Evolutionary conservation across 306 rosid species (phyloP).

Genomic region (Corylus americana): DNA sequence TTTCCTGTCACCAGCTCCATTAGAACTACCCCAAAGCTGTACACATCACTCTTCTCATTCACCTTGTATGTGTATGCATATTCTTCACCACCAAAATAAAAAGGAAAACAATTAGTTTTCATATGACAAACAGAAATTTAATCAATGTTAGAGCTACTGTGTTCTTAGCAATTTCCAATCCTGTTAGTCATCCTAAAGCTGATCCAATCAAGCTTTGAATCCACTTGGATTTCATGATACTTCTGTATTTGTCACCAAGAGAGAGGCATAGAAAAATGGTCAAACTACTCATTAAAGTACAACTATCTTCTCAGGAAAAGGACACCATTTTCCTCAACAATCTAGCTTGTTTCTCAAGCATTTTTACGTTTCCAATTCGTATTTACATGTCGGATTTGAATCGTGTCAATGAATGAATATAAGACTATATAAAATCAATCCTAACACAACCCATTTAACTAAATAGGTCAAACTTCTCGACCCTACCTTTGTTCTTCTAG

Average conservation of each 20-base stretch:
- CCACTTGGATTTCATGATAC: not conserved
- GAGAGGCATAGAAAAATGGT: no score
- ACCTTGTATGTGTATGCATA: constrained; percentile 79
- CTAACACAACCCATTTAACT: no score
- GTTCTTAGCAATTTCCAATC: not conserved
- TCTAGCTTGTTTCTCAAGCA: not conserved
- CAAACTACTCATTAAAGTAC: no score
- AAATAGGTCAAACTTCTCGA: no score
- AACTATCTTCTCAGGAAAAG: not conserved
- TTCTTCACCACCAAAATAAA: constrained; percentile 46
- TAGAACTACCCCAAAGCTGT: constrained; percentile 85
- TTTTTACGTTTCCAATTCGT: not conserved
- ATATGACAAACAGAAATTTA: not conserved
- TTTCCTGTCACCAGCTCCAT: constrained; percentile 85
- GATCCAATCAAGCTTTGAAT: not conserved
- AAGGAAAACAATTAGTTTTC: constrained; percentile 26
- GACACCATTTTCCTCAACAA: not conserved
- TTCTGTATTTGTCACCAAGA: no score
- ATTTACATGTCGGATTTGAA: no score
- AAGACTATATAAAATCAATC: no score
- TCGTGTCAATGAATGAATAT: no score
- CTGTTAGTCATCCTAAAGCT: constrained; percentile 7
- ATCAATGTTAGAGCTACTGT: not conserved
- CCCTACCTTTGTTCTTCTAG: not conserved
- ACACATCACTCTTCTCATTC: constrained; percentile 89